phyloP scores from a whole-genome alignment of 805 yeast genomes.

The Ogataea minuta region DNA sequence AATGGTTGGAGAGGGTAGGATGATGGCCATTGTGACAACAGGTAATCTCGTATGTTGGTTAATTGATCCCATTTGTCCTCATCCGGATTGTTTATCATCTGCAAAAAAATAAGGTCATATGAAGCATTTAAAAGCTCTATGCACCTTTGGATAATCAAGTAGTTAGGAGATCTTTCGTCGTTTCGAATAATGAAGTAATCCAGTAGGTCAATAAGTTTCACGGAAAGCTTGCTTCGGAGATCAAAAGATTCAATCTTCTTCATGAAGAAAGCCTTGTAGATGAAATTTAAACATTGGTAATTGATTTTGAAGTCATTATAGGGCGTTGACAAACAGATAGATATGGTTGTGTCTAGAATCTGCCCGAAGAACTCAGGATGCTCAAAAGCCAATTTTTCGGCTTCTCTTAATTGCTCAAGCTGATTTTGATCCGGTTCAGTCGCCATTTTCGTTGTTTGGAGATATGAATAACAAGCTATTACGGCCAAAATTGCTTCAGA shows the following conservation, averaged over 20 bases:
- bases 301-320: constrained; percentile 18
- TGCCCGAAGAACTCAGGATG: constrained; percentile 21
- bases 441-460: constrained; percentile 12
- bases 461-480: neutral
- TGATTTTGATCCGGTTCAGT: constrained; percentile 14
- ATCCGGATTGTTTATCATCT: constrained; percentile 47
- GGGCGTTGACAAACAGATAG: constrained; percentile 21
- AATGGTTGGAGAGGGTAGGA: constrained; percentile 51
- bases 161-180: constrained; percentile 21
- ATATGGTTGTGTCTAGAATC: constrained; percentile 23
- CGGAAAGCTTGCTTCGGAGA: constrained; percentile 18
- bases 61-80: constrained; percentile 54
- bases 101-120: constrained; percentile 44
- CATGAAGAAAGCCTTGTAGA: constrained; percentile 26
- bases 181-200: constrained; percentile 23
- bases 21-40: constrained; percentile 62
- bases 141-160: constrained; percentile 24
- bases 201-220: constrained; percentile 25
- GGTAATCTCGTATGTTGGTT: constrained; percentile 50
- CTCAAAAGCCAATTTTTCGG: constrained; percentile 24
- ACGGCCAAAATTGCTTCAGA: no score
- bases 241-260: constrained; percentile 23
- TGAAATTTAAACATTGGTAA: constrained; percentile 25
- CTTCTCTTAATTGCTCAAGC: constrained; percentile 20
- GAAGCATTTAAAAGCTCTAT: constrained; percentile 40